Evolutionary conservation across 1,284 basidiomycete genomes (phyloP), one percentile per base, ranked within the genome.

Genomic region (Sanghuangporus sanghuang): DNA sequence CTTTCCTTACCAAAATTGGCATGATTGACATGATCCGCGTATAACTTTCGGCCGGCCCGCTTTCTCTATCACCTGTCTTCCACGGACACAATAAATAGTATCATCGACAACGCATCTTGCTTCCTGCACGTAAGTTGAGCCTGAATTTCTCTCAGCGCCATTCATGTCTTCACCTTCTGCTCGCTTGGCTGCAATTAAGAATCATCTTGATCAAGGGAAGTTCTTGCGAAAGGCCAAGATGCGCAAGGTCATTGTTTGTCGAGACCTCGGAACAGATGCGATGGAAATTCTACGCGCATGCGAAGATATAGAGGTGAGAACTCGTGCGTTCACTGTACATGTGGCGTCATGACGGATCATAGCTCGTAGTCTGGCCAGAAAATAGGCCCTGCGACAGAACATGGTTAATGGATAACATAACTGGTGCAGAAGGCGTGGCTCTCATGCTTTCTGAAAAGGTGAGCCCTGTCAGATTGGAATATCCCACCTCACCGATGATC

Each of bases 391-490:
- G 88, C 60, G 80, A 86, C 36, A 80, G 90, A 14, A 71, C 80
- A 27, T 98, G 96, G 95, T 76, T 97, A 1, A 76, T 96, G 14
- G 79, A 90, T 63, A 88, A 96, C 67, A 77, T 90, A 1, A 72
- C 73, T 11, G 92, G 87, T 1, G 86, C 88, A 2, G 70, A 73
- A 6, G 94, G 88, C 0, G 72, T 90, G 0, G 75, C 95, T 7
- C 79, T 91, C 36, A 86, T 89, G 77, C 71, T 93, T 1, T 78
- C 84, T 0, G 93, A 96, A 65, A 90, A 87, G 75, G 89, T 85
- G 68, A 27, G 74, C 27, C 40, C 39, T 39, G 9, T n/a, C 21
- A 35, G 8, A 16, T 5, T 2, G 35, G 32, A 8, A 12, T 42
- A 44, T 44, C 9, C 1, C 16, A 32, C 23, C 18, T 36, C 16